These are phyloP conservation scores for Mycena venus DNA, from an alignment of 768 basidiomycete species.

Conservation along the genomic window DNA sequence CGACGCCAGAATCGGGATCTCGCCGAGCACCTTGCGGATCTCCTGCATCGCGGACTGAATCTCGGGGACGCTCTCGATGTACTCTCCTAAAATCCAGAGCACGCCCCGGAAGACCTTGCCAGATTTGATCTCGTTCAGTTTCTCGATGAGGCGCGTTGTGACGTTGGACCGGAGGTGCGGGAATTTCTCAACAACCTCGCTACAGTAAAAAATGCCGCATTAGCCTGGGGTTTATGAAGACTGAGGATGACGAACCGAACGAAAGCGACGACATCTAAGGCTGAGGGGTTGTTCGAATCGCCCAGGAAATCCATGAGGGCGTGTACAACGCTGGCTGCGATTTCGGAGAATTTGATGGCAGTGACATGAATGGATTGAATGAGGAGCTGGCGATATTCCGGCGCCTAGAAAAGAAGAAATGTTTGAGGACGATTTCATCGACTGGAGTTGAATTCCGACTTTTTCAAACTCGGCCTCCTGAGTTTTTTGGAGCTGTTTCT, in stretches of 20 bases:
- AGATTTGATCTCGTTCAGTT: conserved; percentile 93
- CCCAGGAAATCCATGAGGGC: conserved; percentile 95
- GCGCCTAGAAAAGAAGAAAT: conserved; percentile 75
- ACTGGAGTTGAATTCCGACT: too few species aligned
- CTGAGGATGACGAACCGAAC: conserved; percentile 52
- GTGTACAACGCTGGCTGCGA: conserved; percentile 95
- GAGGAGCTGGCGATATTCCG: conserved; percentile 95
- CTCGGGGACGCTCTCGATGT: conserved; percentile 76
- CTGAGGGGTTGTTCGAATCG: conserved; percentile 94
- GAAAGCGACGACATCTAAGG: conserved; percentile 91
- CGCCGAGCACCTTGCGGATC: conserved; percentile 89
- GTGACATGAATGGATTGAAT: conserved; percentile 98
- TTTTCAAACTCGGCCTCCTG: conserved; percentile 95
- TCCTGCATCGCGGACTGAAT: conserved; percentile 83
- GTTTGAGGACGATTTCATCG: too few species aligned
- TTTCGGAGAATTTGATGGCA: conserved; percentile 96
- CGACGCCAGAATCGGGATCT: conserved; percentile 96
- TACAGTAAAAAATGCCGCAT: conserved; percentile 37
- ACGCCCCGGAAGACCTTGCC: conserved; percentile 98
- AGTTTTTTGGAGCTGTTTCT: conserved; percentile 96
- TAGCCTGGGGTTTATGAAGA: background rate
- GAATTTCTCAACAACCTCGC: conserved; percentile 98
- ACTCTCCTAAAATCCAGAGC: conserved; percentile 99
- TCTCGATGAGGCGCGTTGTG: conserved; percentile 64
- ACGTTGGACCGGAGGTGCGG: conserved; percentile 86